These are phyloP conservation scores for Lactarius trivialis DNA, from an alignment of 768 basidiomycete genomes.

Conservation along the genomic window DNA sequence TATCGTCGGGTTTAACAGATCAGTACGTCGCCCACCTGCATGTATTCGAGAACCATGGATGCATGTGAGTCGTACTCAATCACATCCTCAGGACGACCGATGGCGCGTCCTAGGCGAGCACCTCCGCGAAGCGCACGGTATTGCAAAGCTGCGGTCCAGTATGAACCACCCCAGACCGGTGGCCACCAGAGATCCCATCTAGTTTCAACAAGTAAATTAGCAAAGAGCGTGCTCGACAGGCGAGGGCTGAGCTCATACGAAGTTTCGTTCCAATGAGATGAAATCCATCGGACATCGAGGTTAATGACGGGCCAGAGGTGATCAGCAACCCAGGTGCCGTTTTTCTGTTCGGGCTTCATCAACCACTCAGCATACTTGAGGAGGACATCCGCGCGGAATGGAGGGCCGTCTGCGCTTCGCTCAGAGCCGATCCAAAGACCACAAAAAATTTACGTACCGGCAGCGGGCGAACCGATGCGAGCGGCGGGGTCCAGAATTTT, in stretches of 20 bases:
- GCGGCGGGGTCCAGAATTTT: conserved; percentile 6
- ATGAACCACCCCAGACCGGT: conserved; percentile 17
- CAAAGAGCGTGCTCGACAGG: not conserved
- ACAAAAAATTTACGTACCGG: conserved; percentile 7
- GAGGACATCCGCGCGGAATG: too few species aligned
- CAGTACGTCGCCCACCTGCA: conserved; percentile 1
- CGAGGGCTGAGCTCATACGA: not conserved
- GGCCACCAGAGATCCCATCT: not conserved
- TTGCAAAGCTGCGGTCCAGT: too few species aligned
- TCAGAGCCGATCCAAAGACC: too few species aligned
- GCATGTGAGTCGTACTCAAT: conserved; percentile 8
- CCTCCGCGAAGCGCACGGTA: too few species aligned
- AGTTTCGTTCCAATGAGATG: not conserved
- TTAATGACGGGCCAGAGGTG: too few species aligned
- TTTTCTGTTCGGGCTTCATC: conserved; percentile 15
- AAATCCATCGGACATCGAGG: too few species aligned
- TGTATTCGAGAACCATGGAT: conserved; percentile 16
- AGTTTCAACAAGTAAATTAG: not conserved
- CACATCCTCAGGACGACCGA: not conserved
- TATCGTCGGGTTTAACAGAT: not conserved
- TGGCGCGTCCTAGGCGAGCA: not conserved
- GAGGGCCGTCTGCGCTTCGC: too few species aligned
- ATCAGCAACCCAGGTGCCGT: not conserved
- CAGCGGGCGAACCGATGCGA: conserved; percentile 16
- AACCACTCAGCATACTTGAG: too few species aligned